phyloP scores from a whole-genome alignment of 2,329 filamentous ascomycete genomes.

The Phoma herbarum region DNA sequence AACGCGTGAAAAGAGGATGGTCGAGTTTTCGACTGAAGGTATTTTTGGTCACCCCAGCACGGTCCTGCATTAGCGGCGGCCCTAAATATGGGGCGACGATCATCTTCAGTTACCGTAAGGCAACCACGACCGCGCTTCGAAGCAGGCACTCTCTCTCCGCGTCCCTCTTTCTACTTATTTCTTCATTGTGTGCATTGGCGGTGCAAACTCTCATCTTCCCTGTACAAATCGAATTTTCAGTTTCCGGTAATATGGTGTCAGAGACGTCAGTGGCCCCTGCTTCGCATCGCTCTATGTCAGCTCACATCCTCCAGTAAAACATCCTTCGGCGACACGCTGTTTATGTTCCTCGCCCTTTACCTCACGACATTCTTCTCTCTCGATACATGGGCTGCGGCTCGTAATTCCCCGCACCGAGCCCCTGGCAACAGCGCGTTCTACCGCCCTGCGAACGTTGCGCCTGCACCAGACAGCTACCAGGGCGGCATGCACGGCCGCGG shows the following conservation, averaged over 20 bases:
- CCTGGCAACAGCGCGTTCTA: constrained; percentile 32
- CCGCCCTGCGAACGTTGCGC: constrained; percentile 33
- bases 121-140: constrained; percentile 13
- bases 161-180: not conserved
- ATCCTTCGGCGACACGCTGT: constrained; percentile 29
- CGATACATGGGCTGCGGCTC: constrained; percentile 49
- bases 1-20: constrained; percentile 22
- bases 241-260: constrained; percentile 6
- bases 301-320: constrained; percentile 19
- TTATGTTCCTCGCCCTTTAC: constrained; percentile 51
- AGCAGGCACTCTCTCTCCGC: not conserved
- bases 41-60: constrained; percentile 23
- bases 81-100: constrained; percentile 9
- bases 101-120: constrained; percentile 10
- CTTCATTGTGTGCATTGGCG: not conserved
- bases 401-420: constrained; percentile 43
- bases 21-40: constrained; percentile 13
- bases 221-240: too few species aligned
- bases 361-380: constrained; percentile 52
- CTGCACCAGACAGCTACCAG: constrained; percentile 41
- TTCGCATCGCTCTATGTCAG: not conserved
- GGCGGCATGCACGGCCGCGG: constrained; percentile 43
- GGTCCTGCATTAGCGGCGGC: constrained; percentile 24
- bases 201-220: not conserved
- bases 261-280: constrained; percentile 10